Evolutionary conservation across 2,329 filamentous ascomycete genomes (phyloP).

Genomic region (Nigrospora sphaerica): DNA sequence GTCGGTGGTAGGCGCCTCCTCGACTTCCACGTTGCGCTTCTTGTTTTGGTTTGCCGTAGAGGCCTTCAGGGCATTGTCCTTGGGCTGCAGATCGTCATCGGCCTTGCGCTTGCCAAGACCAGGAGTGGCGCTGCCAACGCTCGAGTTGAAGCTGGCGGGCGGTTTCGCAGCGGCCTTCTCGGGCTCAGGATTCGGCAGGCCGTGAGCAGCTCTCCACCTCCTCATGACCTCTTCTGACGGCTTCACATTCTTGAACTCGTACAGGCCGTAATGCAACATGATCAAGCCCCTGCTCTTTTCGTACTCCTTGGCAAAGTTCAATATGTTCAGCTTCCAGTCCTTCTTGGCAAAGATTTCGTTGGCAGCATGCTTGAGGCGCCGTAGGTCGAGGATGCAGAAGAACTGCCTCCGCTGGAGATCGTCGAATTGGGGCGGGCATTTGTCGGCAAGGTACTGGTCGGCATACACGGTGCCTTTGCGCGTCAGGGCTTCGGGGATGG

Average conservation of each 20-base stretch:
- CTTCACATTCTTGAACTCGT: constrained; percentile 57
- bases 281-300: constrained; percentile 57
- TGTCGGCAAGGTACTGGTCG: constrained; percentile 50
- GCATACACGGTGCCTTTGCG: constrained; percentile 50
- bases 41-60: constrained; percentile 36
- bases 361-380: constrained; percentile 54
- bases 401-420: constrained; percentile 55
- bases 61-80: constrained; percentile 26
- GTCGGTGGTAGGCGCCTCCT: constrained; percentile 27
- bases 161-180: constrained; percentile 23
- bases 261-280: constrained; percentile 53
- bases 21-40: constrained; percentile 32
- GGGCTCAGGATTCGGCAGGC: constrained; percentile 42
- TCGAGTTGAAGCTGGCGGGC: constrained; percentile 18
- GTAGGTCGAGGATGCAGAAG: constrained; percentile 55
- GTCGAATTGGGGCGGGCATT: constrained; percentile 49
- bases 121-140: constrained; percentile 23
- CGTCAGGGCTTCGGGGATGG: constrained; percentile 45
- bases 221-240: constrained; percentile 50
- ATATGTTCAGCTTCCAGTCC: constrained; percentile 55
- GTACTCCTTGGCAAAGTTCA: constrained; percentile 58
- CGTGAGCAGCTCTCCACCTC: constrained; percentile 51
- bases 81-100: constrained; percentile 37
- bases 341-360: constrained; percentile 54
- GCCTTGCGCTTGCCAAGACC: constrained; percentile 47